Base-by-base conservation (phyloP, 1,284 basidiomycete species). In the Singerocomus inundabilis region DNA sequence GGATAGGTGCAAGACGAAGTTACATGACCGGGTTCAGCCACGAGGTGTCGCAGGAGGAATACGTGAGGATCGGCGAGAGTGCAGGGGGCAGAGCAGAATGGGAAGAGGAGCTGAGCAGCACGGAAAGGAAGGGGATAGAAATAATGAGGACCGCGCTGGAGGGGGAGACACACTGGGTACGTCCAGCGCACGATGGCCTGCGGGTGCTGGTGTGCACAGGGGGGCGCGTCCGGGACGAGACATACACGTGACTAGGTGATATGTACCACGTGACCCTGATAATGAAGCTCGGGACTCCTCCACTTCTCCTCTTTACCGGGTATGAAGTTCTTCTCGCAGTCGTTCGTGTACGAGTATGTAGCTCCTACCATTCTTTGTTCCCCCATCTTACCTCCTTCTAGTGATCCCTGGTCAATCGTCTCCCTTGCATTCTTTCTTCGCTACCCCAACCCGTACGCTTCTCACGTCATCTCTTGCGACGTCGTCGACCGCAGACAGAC, bases 361-460 rank as follows among this genome's bases (percentile, higher is more conserved):
- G n/a, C 8, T 5, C 24, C 9, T 5, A n/a, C 3, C 26, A 21
- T 8, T 21, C 5, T 26, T 28, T 12, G 6, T 7, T 7, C 2
- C n/a, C 28, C 6, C 16, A 6, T 8, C 15, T 18, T 15, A 38
- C 13, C 3, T 13, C 6, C 37, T 11, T 37, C 7, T 66, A 92
- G 90, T 77, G 88, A 92, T 81, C 80, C 88, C 67, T 94, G 91
- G 90, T 80, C 90, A 49, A 93, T 93, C 54, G 91, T 96, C 49
- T 85, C 92, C 32, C 79, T 95, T 56, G 95, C 95, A 15, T 98
- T 92, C 76, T 93, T 95, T 64, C 78, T 98, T 54, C 88, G 97
- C 57, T 99, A 99, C 69, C 96, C 97, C 4, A 99, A 98, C 70
- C 95, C 96, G 36, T 91, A 92, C 61, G 92, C 96, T 6, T 80